Percentiles rank a stretch among this genome's conserved stretches.
Conservation (phyloP, 192 early-diverging fungal genomes). For the Neocallimastix lanati region DNA sequence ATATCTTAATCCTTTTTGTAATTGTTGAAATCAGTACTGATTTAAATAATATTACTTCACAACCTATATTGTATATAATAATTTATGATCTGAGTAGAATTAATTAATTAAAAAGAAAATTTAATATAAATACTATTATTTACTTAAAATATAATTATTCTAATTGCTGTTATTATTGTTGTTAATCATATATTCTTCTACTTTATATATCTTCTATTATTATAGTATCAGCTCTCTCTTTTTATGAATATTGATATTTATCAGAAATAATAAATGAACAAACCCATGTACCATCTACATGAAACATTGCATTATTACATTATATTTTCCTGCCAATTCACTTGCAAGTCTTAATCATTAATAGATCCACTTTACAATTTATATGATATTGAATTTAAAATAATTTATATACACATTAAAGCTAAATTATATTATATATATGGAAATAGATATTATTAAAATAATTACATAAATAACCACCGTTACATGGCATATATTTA, state of each 20-base stretch:
- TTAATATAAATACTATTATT: too few relatives aligned
- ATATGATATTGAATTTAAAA: not conserved
- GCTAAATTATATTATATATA: too few relatives aligned
- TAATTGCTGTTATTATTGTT: too few relatives aligned
- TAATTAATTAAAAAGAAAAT: too few relatives aligned
- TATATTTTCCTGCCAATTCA: not conserved
- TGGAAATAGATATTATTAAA: too few relatives aligned
- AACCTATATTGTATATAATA: constrained; percentile 36
- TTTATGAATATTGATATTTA: constrained; percentile 20
- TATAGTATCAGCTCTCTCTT: constrained; percentile 24
- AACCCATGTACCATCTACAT: constrained; percentile 39
- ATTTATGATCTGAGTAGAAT: constrained; percentile 17
- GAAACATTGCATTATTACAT: constrained; percentile 8
- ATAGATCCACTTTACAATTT: not conserved
- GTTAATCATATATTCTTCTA: not conserved
- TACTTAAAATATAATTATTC: too few relatives aligned
- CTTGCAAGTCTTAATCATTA: not conserved
- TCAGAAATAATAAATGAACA: constrained; percentile 30
- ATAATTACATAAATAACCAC: too few relatives aligned
- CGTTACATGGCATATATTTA: too few relatives aligned
- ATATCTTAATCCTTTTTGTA: constrained; percentile 1
- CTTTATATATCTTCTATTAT: constrained; percentile 27
- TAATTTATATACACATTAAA: not conserved
- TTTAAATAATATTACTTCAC: constrained; percentile 24
- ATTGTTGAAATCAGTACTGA: not conserved